A percentile compares a stretch with the other conserved stretches of the same genome.
phyloP scores from a whole-genome alignment of 148 eudicot species.

The Heliosperma pusillum region DNA sequence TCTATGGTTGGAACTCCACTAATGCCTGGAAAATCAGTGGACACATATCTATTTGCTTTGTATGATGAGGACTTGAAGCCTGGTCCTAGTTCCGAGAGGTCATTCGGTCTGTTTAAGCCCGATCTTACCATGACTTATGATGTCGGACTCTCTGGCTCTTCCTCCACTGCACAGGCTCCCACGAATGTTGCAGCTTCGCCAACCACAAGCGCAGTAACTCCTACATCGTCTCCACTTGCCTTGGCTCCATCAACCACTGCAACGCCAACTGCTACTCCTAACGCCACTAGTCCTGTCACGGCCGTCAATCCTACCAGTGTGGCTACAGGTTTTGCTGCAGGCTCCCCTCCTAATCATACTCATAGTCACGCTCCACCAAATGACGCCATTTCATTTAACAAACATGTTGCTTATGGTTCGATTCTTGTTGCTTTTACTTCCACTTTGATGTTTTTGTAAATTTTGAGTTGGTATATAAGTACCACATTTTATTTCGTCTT shows the following conservation, averaged over 20 bases:
- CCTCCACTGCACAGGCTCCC: constrained; percentile 22
- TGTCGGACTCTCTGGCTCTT: constrained; percentile 44
- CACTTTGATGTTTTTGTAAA: constrained; percentile 10
- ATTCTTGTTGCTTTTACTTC: constrained; percentile 8
- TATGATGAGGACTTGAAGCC: constrained; percentile 88
- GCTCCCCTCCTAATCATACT: background rate
- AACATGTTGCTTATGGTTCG: background rate
- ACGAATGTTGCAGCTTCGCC: background rate
- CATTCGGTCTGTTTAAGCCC: constrained; percentile 71
- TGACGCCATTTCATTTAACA: background rate
- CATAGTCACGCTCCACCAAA: background rate
- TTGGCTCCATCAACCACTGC: background rate
- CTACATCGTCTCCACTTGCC: constrained; percentile 7
- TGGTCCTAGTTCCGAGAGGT: constrained; percentile 64
- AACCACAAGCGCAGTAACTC: constrained; percentile 8
- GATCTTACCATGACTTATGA: constrained; percentile 71
- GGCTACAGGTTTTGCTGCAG: background rate
- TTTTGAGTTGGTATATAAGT: background rate
- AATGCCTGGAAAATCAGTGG: constrained; percentile 82
- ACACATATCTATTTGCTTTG: constrained; percentile 81
- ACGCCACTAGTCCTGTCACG: background rate
- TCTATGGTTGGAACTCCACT: constrained; percentile 86
- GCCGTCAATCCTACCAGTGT: constrained; percentile 1
- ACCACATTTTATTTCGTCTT: background rate
- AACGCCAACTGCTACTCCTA: constrained; percentile 7